These are phyloP conservation scores for Mortierella sp. DNA, from an alignment of 371 early-diverging fungal species.

Conservation along the genomic window DNA sequence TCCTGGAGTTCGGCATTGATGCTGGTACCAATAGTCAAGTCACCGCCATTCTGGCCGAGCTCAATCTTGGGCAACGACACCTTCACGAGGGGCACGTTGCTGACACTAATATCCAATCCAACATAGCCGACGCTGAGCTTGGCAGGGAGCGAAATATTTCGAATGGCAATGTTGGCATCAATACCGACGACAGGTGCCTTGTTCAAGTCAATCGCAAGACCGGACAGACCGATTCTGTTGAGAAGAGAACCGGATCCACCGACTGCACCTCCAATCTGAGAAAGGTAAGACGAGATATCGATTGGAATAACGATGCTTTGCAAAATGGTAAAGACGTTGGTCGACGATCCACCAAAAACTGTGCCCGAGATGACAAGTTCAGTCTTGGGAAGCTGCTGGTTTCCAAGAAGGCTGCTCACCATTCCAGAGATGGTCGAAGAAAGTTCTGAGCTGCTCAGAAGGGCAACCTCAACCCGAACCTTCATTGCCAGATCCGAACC, in stretches of 20 bases:
- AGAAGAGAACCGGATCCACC: not conserved
- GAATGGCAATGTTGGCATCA: not conserved
- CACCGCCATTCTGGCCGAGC: slow-evolving; percentile 1
- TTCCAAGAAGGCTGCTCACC: not conserved
- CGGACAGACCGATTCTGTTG: not conserved
- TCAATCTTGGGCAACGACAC: not conserved
- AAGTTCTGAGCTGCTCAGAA: not conserved
- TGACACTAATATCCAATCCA: not conserved
- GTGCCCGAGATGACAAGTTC: not conserved
- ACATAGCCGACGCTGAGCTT: not conserved
- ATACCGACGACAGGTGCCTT: not conserved
- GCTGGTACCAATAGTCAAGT: not conserved
- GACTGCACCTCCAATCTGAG: not conserved
- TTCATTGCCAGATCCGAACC: not conserved
- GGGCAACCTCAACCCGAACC: not conserved
- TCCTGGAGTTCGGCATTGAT: not conserved
- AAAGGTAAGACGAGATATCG: not conserved
- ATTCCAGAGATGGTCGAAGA: not conserved
- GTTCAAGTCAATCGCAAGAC: not conserved
- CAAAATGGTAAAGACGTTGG: not conserved
- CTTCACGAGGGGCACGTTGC: not conserved
- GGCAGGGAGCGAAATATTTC: not conserved
- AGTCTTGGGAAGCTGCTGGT: not conserved
- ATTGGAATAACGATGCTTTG: not conserved
- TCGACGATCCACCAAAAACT: not conserved